Percentiles rank a stretch among this genome's conserved stretches.
These are phyloP conservation scores for Rhodosporidiobolus odoratus DNA, from an alignment of 768 basidiomycete genomes.

Conservation along the genomic window DNA sequence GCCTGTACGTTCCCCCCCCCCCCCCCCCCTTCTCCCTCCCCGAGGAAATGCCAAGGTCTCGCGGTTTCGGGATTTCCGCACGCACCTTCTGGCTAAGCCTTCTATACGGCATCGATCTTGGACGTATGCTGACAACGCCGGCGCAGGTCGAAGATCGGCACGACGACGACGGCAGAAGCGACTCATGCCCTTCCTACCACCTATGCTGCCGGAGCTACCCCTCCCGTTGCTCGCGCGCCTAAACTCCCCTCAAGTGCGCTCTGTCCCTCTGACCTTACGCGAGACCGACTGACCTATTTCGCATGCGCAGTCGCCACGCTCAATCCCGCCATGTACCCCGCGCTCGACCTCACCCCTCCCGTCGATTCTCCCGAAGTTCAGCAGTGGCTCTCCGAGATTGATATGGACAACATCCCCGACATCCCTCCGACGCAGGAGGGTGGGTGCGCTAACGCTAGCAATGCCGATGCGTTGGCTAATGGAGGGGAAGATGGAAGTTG, in stretches of 20 bases:
- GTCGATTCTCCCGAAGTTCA: conserved; percentile 62
- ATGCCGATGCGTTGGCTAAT: conserved; percentile 48
- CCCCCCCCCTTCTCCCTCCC: not conserved
- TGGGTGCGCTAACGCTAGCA: conserved; percentile 61
- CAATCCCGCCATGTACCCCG: conserved; percentile 58
- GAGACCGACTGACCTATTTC: not conserved
- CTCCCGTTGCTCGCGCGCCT: conserved; percentile 64
- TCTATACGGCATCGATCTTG: not conserved
- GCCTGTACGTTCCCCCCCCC: conserved; percentile 2
- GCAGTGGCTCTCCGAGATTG: conserved; percentile 69
- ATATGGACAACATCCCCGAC: conserved; percentile 60
- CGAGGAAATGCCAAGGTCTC: not conserved
- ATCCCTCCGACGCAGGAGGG: conserved; percentile 62
- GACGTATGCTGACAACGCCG: not conserved
- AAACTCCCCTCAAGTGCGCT: conserved; percentile 54
- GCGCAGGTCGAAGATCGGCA: conserved; percentile 30
- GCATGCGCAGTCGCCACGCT: conserved; percentile 43
- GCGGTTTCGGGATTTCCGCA: not conserved
- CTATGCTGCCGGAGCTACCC: conserved; percentile 58
- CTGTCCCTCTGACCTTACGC: not conserved
- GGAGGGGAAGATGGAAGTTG: conserved; percentile 60
- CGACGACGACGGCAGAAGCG: conserved; percentile 43
- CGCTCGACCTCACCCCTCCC: conserved; percentile 59
- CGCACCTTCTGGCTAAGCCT: not conserved
- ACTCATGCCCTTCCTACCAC: conserved; percentile 55